phyloP scores from a whole-genome alignment of 2,329 filamentous ascomycete genomes.

The Xylaria sp. region DNA sequence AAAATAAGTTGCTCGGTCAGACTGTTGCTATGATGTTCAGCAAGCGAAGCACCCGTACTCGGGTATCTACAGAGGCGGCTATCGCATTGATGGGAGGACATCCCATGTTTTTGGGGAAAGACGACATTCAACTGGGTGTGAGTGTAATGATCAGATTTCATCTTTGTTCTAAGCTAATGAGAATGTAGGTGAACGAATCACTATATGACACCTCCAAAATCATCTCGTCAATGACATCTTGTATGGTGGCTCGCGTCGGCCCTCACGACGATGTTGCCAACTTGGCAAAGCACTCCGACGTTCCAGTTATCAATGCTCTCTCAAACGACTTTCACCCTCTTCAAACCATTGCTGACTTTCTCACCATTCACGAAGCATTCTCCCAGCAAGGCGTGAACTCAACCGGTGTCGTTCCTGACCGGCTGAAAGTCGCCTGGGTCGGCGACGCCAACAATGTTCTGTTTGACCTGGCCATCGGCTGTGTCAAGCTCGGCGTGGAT shows the following conservation, averaged over 20 bases:
- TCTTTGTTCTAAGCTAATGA: conserved; percentile 25
- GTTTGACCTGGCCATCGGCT: conserved; percentile 90
- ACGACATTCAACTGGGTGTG: conserved; percentile 95
- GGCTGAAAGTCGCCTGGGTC: conserved; percentile 93
- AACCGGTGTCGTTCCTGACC: conserved; percentile 73
- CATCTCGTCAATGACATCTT: conserved; percentile 92
- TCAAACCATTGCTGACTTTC: conserved; percentile 92
- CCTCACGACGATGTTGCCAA: conserved; percentile 78
- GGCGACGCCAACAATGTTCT: conserved; percentile 98
- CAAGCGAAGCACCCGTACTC: conserved; percentile 93
- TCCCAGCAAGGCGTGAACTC: conserved; percentile 54
- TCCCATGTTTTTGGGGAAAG: conserved; percentile 94
- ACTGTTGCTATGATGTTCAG: conserved; percentile 96
- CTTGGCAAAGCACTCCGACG: conserved; percentile 76
- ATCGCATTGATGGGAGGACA: conserved; percentile 89
- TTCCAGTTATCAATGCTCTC: conserved; percentile 87
- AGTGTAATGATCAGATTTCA: conserved; percentile 44
- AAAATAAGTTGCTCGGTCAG: conserved; percentile 73
- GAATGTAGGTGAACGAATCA: conserved; percentile 81
- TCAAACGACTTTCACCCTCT: conserved; percentile 93
- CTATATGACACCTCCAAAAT: conserved; percentile 92
- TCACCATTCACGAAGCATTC: conserved; percentile 87
- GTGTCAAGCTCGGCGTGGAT: conserved; percentile 86
- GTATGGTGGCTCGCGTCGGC: conserved; percentile 82
- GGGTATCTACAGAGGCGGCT: conserved; percentile 92